Conservation (phyloP, 495 filamentous ascomycete species). For the Penicillium malachiteum region DNA sequence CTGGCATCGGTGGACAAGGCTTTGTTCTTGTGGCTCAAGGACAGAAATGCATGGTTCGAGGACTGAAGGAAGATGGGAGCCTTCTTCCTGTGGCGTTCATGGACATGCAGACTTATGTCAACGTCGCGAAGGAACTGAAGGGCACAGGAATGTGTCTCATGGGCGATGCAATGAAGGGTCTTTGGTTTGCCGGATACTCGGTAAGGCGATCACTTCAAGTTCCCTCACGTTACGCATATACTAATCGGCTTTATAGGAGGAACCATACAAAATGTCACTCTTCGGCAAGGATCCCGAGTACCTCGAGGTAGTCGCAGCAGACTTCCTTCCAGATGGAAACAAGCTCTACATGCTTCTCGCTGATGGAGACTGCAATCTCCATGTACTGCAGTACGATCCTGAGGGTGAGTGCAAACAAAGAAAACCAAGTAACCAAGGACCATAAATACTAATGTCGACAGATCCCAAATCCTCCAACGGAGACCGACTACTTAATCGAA, state of each 20-base stretch:
- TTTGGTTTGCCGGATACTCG: constrained; percentile 93
- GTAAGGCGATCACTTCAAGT: constrained; percentile 38
- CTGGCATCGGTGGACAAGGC: constrained; percentile 85
- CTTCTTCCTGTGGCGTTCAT: constrained; percentile 94
- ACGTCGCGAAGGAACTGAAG: constrained; percentile 72
- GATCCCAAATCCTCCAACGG: constrained; percentile 93
- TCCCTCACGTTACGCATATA: neutral
- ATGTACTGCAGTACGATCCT: constrained; percentile 90
- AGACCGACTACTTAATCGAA: constrained; percentile 78
- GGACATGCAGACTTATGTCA: constrained; percentile 94
- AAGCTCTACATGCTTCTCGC: constrained; percentile 79
- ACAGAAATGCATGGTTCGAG: constrained; percentile 95
- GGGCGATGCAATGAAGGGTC: constrained; percentile 85
- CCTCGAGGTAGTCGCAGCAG: constrained; percentile 76
- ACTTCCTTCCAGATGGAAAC: constrained; percentile 84
- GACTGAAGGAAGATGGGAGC: constrained; percentile 89
- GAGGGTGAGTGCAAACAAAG: constrained; percentile 55
- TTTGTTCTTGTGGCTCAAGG: constrained; percentile 90
- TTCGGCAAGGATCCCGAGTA: constrained; percentile 80
- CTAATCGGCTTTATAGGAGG: constrained; percentile 50
- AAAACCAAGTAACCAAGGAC: neutral
- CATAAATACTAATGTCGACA: constrained; percentile 27
- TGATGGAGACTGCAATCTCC: constrained; percentile 81
- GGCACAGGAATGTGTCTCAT: constrained; percentile 81
- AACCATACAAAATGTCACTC: constrained; percentile 92